Evolutionary conservation across 331 rosid genomes (phyloP).

Genomic region (Pyracantha coccinea): DNA sequence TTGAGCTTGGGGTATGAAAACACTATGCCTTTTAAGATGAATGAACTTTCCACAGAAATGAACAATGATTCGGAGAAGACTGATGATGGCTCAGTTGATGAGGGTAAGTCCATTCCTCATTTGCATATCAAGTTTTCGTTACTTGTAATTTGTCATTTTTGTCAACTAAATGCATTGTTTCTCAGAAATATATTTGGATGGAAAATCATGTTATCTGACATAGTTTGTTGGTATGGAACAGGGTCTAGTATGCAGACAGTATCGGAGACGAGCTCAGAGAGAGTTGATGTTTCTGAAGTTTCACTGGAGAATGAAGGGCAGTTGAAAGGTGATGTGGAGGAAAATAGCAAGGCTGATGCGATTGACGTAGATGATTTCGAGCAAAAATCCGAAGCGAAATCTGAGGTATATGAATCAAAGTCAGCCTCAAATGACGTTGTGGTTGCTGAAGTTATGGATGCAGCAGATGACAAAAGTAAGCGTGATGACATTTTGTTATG

Average conservation of each 20-base stretch:
- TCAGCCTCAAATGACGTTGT: background rate
- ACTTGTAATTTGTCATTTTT: background rate
- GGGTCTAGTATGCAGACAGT: conserved; percentile 19
- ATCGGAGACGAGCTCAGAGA: conserved; percentile 16
- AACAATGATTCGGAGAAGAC: conserved; percentile 10
- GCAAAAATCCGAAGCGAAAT: background rate
- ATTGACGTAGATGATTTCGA: background rate
- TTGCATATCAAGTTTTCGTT: background rate
- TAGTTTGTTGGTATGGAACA: conserved; percentile 1
- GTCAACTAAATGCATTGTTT: background rate
- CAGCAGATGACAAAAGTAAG: background rate
- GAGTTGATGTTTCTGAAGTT: conserved; percentile 17
- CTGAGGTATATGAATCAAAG: background rate
- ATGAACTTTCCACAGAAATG: conserved; percentile 33
- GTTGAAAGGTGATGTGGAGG: conserved; percentile 1
- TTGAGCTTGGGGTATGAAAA: conserved; percentile 31
- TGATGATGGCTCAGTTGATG: conserved; percentile 9
- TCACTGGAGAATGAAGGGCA: background rate
- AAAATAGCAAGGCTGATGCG: background rate
- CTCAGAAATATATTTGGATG: background rate
- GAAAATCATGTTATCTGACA: background rate
- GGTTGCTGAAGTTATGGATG: conserved; percentile 3
- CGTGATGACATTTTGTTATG: background rate
- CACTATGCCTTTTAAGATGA: conserved; percentile 9
- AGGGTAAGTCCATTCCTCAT: conserved; percentile 15